These are phyloP conservation scores for Quercus phellos DNA, from an alignment of 331 rosid genomes.

Conservation along the genomic window DNA sequence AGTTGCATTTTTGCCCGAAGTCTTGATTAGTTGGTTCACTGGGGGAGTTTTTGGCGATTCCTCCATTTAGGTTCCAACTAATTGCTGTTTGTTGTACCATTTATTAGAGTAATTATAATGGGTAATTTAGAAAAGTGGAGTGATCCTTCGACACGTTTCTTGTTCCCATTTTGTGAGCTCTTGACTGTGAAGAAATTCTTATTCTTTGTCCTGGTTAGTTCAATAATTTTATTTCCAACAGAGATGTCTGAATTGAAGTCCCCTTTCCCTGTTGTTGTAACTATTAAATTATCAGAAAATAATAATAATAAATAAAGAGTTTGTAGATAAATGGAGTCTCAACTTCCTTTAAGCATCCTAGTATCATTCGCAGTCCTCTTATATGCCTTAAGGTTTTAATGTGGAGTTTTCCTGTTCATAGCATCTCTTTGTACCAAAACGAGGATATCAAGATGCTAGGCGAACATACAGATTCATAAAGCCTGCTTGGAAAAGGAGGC, in stretches of 20 bases:
- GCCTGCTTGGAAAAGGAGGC: background rate
- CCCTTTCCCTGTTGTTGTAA: too few relatives aligned
- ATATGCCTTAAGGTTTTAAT: background rate
- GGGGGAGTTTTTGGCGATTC: background rate
- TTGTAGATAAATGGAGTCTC: background rate
- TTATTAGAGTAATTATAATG: background rate
- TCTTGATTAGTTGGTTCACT: too few relatives aligned
- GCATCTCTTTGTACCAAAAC: background rate
- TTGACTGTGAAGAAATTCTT: background rate
- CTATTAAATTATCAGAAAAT: too few relatives aligned
- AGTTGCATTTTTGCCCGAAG: too few relatives aligned
- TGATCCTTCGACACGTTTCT: background rate
- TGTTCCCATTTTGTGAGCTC: background rate
- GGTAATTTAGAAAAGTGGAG: background rate
- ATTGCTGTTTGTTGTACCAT: background rate
- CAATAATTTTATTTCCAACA: too few relatives aligned
- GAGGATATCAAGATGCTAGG: background rate
- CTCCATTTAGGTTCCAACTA: background rate
- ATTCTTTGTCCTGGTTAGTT: background rate
- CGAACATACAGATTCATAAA: background rate
- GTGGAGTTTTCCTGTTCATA: background rate
- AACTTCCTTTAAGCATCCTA: background rate
- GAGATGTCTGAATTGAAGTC: too few relatives aligned
- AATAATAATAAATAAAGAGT: too few relatives aligned
- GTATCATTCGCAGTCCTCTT: background rate